phyloP scores from a whole-genome alignment of 176 grass and related monocot species.

The Bonia amplexicaulis region DNA sequence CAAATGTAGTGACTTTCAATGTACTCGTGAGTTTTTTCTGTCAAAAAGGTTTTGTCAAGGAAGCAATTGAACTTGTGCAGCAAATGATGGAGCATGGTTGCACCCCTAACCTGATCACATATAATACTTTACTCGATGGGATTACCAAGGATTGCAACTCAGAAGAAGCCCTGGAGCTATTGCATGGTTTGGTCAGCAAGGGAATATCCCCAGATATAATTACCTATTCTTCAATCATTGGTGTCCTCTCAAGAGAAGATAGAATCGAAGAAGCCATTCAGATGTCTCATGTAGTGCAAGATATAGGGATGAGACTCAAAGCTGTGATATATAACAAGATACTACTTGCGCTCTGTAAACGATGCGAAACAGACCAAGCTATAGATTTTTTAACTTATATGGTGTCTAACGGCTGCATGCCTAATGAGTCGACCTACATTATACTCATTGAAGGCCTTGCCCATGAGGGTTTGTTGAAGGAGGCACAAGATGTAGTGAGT shows the following conservation, averaged over 20 bases:
- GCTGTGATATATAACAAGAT: constrained; percentile 54
- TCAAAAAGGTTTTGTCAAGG: constrained; percentile 44
- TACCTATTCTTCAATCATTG: constrained; percentile 47
- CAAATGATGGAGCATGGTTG: constrained; percentile 56
- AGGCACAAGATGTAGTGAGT: constrained; percentile 34
- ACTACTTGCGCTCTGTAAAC: constrained; percentile 49
- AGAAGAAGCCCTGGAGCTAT: constrained; percentile 42
- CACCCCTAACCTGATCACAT: constrained; percentile 54
- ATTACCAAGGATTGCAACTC: constrained; percentile 57
- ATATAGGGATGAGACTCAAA: constrained; percentile 57
- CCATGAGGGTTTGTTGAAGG: constrained; percentile 38
- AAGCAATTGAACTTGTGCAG: constrained; percentile 48
- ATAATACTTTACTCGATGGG: constrained; percentile 54
- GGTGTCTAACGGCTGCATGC: constrained; percentile 47
- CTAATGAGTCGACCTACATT: constrained; percentile 53
- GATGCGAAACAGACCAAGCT: constrained; percentile 33
- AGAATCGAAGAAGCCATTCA: constrained; percentile 50
- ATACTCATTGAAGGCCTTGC: constrained; percentile 59
- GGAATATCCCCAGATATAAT: constrained; percentile 50
- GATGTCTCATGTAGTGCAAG: constrained; percentile 35
- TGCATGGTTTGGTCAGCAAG: constrained; percentile 47
- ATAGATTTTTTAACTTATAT: constrained; percentile 47
- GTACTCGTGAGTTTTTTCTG: constrained; percentile 59
- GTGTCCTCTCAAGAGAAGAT: constrained; percentile 48
- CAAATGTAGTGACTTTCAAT: constrained; percentile 54